These are phyloP conservation scores for Daedalea quercina DNA, from an alignment of 768 basidiomycete genomes.

Conservation along the genomic window DNA sequence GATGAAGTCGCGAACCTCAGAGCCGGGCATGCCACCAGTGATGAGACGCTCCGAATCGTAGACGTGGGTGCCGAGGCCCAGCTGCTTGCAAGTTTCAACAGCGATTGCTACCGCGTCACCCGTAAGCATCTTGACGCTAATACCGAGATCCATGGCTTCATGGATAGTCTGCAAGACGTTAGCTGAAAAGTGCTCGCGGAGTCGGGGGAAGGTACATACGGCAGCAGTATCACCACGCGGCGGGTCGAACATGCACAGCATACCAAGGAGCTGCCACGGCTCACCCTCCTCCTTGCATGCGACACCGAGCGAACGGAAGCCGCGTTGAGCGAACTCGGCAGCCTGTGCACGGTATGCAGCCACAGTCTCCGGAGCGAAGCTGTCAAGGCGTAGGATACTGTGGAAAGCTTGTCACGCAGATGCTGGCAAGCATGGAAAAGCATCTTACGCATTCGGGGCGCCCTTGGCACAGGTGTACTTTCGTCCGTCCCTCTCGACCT, in stretches of 20 bases:
- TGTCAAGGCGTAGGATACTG: constrained; percentile 34
- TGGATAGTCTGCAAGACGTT: constrained; percentile 28
- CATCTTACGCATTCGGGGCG: constrained; percentile 34
- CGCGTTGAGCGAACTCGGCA: constrained; percentile 33
- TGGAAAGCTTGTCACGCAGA: background rate
- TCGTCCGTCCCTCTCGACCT: constrained; percentile 38
- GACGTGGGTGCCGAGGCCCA: constrained; percentile 13
- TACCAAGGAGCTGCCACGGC: constrained; percentile 38
- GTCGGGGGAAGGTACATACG: constrained; percentile 12
- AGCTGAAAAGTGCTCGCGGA: background rate
- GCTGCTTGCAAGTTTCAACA: constrained; percentile 31
- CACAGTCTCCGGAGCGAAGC: constrained; percentile 27
- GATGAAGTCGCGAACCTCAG: constrained; percentile 30
- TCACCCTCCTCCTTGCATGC: constrained; percentile 36
- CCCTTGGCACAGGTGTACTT: constrained; percentile 38
- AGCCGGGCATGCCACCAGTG: constrained; percentile 34
- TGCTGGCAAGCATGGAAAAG: background rate
- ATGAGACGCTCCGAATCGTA: constrained; percentile 27
- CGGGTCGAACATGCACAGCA: constrained; percentile 34
- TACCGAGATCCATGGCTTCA: constrained; percentile 28
- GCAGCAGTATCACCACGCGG: constrained; percentile 37
- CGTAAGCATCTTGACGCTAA: constrained; percentile 42
- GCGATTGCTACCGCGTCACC: constrained; percentile 3
- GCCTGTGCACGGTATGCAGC: constrained; percentile 28
- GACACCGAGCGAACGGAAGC: constrained; percentile 40